Evolutionary conservation across 768 basidiomycete genomes (phyloP).

Genomic region (Auricularia auricula-judae): DNA sequence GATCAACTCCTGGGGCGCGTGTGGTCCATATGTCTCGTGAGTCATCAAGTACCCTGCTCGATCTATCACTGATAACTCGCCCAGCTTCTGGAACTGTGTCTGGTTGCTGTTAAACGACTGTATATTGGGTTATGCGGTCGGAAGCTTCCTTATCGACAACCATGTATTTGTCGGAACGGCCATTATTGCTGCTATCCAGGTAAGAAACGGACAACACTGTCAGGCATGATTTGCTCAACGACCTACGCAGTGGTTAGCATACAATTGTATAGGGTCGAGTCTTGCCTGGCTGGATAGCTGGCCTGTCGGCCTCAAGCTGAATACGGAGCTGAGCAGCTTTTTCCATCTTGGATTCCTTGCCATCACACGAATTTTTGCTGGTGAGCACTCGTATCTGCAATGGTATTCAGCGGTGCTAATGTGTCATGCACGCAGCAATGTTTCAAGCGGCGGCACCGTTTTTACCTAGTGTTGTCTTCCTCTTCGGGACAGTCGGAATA

Average conservation of each 20-base stretch:
- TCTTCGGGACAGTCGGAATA: slow-evolving; percentile 19
- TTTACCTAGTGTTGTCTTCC: slow-evolving; percentile 23
- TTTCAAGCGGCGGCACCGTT: not conserved
- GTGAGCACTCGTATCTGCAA: slow-evolving; percentile 32
- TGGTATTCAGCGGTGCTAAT: not conserved
- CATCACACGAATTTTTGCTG: slow-evolving; percentile 57
- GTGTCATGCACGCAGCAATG: too few relatives aligned
- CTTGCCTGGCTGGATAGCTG: slow-evolving; percentile 86
- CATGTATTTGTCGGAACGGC: slow-evolving; percentile 38
- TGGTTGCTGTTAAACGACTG: slow-evolving; percentile 90
- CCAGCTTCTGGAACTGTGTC: slow-evolving; percentile 80
- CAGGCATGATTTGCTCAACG: not conserved
- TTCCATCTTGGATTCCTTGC: slow-evolving; percentile 63
- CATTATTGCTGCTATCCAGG: slow-evolving; percentile 12
- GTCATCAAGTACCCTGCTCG: not conserved
- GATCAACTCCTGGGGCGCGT: not conserved
- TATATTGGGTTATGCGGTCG: slow-evolving; percentile 68
- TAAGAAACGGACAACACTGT: slow-evolving; percentile 1
- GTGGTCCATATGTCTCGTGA: not conserved
- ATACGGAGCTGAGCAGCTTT: slow-evolving; percentile 83
- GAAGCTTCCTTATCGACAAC: slow-evolving; percentile 62
- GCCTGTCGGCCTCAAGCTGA: slow-evolving; percentile 94
- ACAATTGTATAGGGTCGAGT: slow-evolving; percentile 37
- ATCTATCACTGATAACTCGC: not conserved
- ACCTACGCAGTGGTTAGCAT: slow-evolving; percentile 19